Base-by-base conservation (phyloP, 2,329 filamentous ascomycete species). In the Delphinella strobiligena region DNA sequence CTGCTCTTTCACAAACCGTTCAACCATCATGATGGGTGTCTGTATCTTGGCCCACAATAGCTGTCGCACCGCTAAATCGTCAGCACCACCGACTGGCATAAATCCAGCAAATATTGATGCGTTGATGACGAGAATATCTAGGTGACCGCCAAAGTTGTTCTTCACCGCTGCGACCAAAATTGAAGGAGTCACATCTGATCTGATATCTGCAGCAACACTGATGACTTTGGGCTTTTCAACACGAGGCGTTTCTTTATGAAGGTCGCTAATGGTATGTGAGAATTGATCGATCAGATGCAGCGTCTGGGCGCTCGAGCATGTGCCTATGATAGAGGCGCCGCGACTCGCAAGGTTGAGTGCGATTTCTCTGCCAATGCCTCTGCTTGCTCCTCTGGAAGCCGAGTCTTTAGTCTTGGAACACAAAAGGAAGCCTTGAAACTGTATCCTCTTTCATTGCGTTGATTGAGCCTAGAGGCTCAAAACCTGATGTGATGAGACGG, bases 331-430 rank as follows among this genome's bases (percentile, higher is more conserved):
- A 24, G 52, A 54, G 42, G 45, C 47, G 18, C 54, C 54, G 31
- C 54, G 53, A 29, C 46, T 48, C 11, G 53, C 46, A 24, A 57
- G 52, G 16, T 52, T 42, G 34, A 56, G 49, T 36, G 51, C 47
- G 12, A 54, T 55, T 30, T 53, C 51, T 12, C 53, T 49, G 31
- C 53, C 53, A 19, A 54, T 56, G 37, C 53, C 54, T 47, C 50
- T 51, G 7, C 47, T 51, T 36, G 52, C 54, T 12, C 52, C 53
- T 11, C 51, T 55, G 42, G 8, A 11, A 4, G 10, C 17, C 19
- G 16, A 2, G 5, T 16, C 5, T 3, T 18, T 30, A 8, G n/a
- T 27, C 9, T 8, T n/a, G n/a, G 11, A 30, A 3, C 16, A 30
- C 9, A 10, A 9, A 8, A 4, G 7, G 9, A 15, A 10, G 9